phyloP scores from a whole-genome alignment of 176 grass and related monocot genomes.

The Cymbopogon citratus region DNA sequence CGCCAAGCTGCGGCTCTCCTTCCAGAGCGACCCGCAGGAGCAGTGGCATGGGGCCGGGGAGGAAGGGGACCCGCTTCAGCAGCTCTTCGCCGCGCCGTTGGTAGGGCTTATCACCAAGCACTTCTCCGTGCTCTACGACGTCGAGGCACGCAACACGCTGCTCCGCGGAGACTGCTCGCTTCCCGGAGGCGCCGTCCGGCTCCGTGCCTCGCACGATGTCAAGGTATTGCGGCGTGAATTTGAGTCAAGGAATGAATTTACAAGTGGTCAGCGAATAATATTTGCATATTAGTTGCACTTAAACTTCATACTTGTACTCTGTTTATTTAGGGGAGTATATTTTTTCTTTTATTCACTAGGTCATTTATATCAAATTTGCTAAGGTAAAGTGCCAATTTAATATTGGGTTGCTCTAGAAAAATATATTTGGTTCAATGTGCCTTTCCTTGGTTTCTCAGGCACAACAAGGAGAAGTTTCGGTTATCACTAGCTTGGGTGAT shows the following conservation, averaged over 20 bases:
- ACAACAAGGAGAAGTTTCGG: constrained; percentile 62
- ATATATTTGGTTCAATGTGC: background rate
- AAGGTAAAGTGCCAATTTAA: background rate
- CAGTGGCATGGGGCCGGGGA: background rate
- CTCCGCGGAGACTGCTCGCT: constrained; percentile 56
- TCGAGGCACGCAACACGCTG: constrained; percentile 63
- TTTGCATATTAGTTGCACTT: background rate
- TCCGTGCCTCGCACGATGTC: constrained; percentile 70
- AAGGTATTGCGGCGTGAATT: constrained; percentile 40
- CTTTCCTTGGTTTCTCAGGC: constrained; percentile 50
- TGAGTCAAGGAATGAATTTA: background rate
- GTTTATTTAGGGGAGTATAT: background rate
- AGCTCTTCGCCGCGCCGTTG: constrained; percentile 45
- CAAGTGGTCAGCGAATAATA: background rate
- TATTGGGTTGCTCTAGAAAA: background rate
- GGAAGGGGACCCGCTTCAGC: constrained; percentile 11
- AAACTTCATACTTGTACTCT: background rate
- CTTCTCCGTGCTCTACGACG: constrained; percentile 68
- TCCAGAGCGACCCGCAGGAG: constrained; percentile 62
- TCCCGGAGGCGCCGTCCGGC: constrained; percentile 41
- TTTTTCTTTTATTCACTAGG: background rate
- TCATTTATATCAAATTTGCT: background rate
- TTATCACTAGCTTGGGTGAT: constrained; percentile 65
- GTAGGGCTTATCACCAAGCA: constrained; percentile 57
- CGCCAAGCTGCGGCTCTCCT: constrained; percentile 87